A percentile compares a stretch with the other conserved stretches of the same genome.
Conservation (phyloP, 371 early-diverging fungal genomes). For the Phascolomyces articulosus region DNA sequence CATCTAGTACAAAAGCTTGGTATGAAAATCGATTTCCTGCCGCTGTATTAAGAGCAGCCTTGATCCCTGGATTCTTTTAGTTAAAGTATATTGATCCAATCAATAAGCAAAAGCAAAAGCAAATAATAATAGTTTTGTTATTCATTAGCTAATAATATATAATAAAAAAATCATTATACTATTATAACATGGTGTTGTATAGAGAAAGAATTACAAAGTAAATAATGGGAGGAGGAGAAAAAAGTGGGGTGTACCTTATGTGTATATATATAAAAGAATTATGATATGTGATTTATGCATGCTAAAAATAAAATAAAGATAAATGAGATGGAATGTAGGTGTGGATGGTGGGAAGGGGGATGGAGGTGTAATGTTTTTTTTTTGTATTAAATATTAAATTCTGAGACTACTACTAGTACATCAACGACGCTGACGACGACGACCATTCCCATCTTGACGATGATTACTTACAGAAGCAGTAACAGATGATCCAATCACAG, state of each 20-base stretch:
- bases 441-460: not conserved
- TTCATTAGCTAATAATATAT: too few species aligned
- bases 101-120: not conserved
- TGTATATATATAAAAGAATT: too few species aligned
- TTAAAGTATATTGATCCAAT: not conserved
- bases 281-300: too few species aligned
- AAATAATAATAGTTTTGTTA: too few species aligned
- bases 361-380: too few species aligned
- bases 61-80: conserved; percentile 37
- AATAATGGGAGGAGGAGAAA: too few species aligned
- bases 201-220: too few species aligned
- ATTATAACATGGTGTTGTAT: too few species aligned
- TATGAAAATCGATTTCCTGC: conserved; percentile 26
- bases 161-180: too few species aligned
- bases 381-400: too few species aligned
- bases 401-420: too few species aligned
- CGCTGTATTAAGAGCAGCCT: conserved; percentile 21
- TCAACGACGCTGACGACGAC: not conserved
- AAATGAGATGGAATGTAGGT: not conserved
- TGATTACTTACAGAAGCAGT: conserved; percentile 28
- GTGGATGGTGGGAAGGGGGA: not conserved
- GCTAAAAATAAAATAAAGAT: not conserved
- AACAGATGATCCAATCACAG: conserved; percentile 36
- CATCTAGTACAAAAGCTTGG: conserved; percentile 39
- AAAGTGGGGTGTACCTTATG: too few species aligned